phyloP scores from a whole-genome alignment of 257 asterid genomes.

The Solanum ossicruentum region DNA sequence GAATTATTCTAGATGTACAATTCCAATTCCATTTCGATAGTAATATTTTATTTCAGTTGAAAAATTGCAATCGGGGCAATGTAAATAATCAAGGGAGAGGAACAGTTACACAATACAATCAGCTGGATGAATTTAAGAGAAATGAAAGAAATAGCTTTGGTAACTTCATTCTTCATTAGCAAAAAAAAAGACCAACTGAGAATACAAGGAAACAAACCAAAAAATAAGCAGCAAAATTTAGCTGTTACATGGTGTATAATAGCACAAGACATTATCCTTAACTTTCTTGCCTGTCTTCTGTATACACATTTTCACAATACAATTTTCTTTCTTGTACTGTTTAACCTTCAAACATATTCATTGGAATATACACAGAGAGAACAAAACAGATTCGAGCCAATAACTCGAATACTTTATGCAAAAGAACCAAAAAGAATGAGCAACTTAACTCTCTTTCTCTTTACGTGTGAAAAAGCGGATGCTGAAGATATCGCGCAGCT shows the following conservation, averaged over 20 bases:
- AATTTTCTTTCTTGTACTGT: not conserved
- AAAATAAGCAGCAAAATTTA: not conserved
- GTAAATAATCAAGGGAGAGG: too few species aligned
- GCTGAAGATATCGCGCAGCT: not conserved
- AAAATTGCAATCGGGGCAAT: too few species aligned
- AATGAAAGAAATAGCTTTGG: not conserved
- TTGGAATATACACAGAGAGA: slow-evolving; percentile 17
- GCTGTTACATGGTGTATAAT: not conserved
- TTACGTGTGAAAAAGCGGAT: slow-evolving; percentile 21
- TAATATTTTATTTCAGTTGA: too few species aligned
- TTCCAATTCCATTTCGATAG: too few species aligned
- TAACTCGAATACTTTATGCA: slow-evolving; percentile 32
- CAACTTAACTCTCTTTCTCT: slow-evolving; percentile 1
- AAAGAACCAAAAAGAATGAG: slow-evolving; percentile 37
- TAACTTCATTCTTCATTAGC: not conserved
- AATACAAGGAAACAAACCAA: not conserved
- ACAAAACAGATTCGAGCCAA: slow-evolving; percentile 26
- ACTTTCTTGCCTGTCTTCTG: not conserved
- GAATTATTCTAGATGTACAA: too few species aligned
- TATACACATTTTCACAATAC: not conserved
- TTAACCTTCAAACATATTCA: not conserved
- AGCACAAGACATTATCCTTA: not conserved
- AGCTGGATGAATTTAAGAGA: not conserved
- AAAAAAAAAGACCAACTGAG: not conserved
- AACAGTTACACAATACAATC: too few species aligned